Evolutionary conservation across 495 filamentous ascomycete species (phyloP).

Genomic region (Aspergillus sclerotioniger): DNA sequence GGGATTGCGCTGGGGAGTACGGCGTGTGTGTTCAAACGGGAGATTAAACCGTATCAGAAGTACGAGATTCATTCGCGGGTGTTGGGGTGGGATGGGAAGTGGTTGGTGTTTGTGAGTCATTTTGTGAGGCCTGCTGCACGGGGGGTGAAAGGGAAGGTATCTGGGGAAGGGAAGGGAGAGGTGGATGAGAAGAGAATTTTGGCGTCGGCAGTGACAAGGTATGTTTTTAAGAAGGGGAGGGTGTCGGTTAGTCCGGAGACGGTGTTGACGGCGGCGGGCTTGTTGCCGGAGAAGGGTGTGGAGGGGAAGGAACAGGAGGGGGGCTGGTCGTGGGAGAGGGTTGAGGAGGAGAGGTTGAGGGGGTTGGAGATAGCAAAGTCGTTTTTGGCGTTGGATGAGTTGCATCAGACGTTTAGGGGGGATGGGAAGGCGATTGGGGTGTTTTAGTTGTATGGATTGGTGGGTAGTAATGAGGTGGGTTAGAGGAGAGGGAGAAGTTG

Average conservation of each 20-base stretch:
- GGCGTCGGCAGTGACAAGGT: slow-evolving; percentile 48
- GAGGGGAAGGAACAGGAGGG: not conserved
- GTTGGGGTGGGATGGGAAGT: slow-evolving; percentile 71
- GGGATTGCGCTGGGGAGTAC: slow-evolving; percentile 65
- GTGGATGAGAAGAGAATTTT: slow-evolving; percentile 14
- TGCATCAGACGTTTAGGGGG: not conserved
- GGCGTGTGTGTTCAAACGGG: slow-evolving; percentile 62
- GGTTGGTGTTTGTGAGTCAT: slow-evolving; percentile 64
- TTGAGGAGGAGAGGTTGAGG: not conserved
- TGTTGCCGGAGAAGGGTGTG: slow-evolving; percentile 36
- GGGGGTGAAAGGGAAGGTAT: slow-evolving; percentile 16
- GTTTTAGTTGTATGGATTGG: not conserved
- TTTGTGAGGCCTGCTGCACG: slow-evolving; percentile 51
- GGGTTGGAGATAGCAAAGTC: not conserved
- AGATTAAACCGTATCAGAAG: slow-evolving; percentile 64
- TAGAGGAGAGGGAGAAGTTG: not conserved
- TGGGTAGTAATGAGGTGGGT: not conserved
- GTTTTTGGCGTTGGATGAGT: not conserved
- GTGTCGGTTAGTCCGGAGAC: slow-evolving; percentile 68
- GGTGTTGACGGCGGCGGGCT: slow-evolving; percentile 53
- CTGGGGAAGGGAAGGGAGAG: not conserved
- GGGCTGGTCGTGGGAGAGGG: not conserved
- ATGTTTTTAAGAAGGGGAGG: slow-evolving; percentile 72
- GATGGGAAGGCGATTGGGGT: not conserved
- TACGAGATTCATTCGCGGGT: slow-evolving; percentile 75